A percentile compares a stretch with the other conserved stretches of the same genome.
phyloP scores from a whole-genome alignment of 371 early-diverging fungal genomes.

The Batkoa obscura region DNA sequence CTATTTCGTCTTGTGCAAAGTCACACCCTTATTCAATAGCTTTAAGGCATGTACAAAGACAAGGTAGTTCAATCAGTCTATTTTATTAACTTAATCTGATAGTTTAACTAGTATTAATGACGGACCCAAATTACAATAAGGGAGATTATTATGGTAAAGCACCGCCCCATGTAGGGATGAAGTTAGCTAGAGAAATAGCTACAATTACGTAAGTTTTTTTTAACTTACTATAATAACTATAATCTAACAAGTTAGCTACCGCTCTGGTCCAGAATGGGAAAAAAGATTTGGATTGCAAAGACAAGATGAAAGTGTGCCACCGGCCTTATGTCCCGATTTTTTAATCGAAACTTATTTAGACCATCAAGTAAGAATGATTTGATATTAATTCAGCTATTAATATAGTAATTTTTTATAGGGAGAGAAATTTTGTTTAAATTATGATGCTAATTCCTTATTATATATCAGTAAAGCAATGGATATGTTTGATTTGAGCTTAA shows the following conservation, averaged over 20 bases:
- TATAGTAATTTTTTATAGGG: constrained; percentile 17
- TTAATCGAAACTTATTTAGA: constrained; percentile 89
- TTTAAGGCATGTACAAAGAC: constrained; percentile 72
- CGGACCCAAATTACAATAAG: constrained; percentile 87
- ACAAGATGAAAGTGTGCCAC: constrained; percentile 41
- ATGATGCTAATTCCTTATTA: constrained; percentile 83
- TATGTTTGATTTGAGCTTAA: constrained; percentile 76
- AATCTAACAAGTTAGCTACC: constrained; percentile 37
- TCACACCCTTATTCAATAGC: constrained; percentile 94
- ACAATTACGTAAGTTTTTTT: constrained; percentile 33
- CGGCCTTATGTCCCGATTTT: constrained; percentile 80
- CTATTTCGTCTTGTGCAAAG: constrained; percentile 79
- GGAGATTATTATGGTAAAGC: constrained; percentile 81
- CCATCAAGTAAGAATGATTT: constrained; percentile 38
- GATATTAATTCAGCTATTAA: not conserved
- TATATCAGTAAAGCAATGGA: constrained; percentile 96
- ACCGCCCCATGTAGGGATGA: constrained; percentile 90
- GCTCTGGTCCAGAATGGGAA: constrained; percentile 96
- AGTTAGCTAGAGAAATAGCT: constrained; percentile 75
- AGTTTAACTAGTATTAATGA: constrained; percentile 48
- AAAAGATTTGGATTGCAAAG: constrained; percentile 76
- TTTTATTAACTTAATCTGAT: not conserved
- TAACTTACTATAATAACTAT: constrained; percentile 14
- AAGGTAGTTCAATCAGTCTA: constrained; percentile 20
- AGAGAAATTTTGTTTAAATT: constrained; percentile 75